These are phyloP conservation scores for Gossypioides kirkii DNA, from an alignment of 345 rosid genomes.

Conservation along the genomic window DNA sequence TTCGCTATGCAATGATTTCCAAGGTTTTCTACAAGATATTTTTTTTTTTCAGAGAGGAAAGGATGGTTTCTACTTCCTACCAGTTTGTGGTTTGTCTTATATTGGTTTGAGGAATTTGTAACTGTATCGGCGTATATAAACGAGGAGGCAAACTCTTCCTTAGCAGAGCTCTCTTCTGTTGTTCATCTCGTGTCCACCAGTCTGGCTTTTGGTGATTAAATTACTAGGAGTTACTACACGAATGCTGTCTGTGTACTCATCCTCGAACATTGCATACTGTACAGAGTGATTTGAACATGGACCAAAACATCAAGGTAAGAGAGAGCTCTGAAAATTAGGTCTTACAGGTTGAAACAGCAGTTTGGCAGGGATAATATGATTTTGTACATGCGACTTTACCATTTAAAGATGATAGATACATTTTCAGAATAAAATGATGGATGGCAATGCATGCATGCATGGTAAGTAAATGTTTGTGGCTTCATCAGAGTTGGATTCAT, in stretches of 20 bases:
- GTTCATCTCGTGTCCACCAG: constrained; percentile 14
- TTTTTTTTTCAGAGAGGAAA: background rate
- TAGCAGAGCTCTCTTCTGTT: constrained; percentile 5
- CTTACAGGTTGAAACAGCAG: background rate
- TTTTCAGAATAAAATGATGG: background rate
- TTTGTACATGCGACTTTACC: constrained; percentile 6
- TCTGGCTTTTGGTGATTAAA: constrained; percentile 19
- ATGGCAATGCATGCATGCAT: background rate
- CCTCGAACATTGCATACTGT: constrained; percentile 29
- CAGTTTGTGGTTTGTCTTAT: constrained; percentile 22
- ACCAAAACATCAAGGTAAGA: constrained; percentile 8
- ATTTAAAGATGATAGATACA: background rate
- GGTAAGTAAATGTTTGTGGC: constrained; percentile 1
- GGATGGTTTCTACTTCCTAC: constrained; percentile 5
- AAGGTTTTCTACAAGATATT: constrained; percentile 9
- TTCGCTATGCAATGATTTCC: background rate
- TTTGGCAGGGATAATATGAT: background rate
- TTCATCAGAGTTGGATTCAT: background rate
- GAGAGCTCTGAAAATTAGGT: background rate
- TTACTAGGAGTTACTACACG: constrained; percentile 7
- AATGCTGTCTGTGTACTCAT: constrained; percentile 1
- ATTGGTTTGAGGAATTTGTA: constrained; percentile 30
- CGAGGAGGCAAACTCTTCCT: constrained; percentile 22
- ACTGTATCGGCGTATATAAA: constrained; percentile 26
- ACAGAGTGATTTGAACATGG: constrained; percentile 34